Percentiles rank a stretch among this genome's conserved stretches.
These are phyloP conservation scores for Raphanus hybrid DNA, from an alignment of 441 rosid species.

Conservation along the genomic window DNA sequence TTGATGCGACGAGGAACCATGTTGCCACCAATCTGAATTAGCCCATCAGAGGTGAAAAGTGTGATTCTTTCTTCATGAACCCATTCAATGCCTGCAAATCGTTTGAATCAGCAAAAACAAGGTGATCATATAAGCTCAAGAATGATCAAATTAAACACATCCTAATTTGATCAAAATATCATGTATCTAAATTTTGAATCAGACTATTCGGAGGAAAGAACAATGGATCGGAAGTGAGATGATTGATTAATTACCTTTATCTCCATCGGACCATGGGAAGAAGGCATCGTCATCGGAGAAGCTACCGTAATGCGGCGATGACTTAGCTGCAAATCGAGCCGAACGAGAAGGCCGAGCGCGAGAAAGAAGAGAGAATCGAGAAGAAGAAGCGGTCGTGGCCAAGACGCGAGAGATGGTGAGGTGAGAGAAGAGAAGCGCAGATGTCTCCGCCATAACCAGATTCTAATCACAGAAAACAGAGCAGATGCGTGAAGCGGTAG, in stretches of 20 bases:
- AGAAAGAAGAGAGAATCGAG: conserved; percentile 43
- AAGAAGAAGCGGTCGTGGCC: not conserved
- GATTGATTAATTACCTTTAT: conserved; percentile 50
- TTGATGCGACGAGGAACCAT: conserved; percentile 72
- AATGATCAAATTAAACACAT: not conserved
- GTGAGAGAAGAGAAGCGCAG: conserved; percentile 52
- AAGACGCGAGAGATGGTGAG: conserved; percentile 43
- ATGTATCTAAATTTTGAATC: not conserved
- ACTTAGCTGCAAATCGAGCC: conserved; percentile 53
- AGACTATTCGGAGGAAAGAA: not conserved
- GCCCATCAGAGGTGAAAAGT: conserved; percentile 84
- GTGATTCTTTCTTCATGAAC: conserved; percentile 83
- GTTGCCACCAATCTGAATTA: conserved; percentile 91
- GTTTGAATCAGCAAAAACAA: not conserved
- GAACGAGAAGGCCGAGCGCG: conserved; percentile 46
- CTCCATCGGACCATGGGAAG: conserved; percentile 76
- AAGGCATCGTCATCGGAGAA: conserved; percentile 66
- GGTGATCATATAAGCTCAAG: not conserved
- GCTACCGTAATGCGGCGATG: conserved; percentile 59
- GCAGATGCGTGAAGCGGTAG: not conserved
- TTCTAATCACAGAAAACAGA: conserved; percentile 17
- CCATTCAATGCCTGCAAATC: conserved; percentile 72
- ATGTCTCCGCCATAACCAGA: conserved; percentile 62
- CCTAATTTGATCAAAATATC: not conserved
- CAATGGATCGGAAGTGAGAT: not conserved